Evolutionary conservation across 2,329 filamentous ascomycete species (phyloP).

Genomic region (Fusarium neocosmosporiellum): DNA sequence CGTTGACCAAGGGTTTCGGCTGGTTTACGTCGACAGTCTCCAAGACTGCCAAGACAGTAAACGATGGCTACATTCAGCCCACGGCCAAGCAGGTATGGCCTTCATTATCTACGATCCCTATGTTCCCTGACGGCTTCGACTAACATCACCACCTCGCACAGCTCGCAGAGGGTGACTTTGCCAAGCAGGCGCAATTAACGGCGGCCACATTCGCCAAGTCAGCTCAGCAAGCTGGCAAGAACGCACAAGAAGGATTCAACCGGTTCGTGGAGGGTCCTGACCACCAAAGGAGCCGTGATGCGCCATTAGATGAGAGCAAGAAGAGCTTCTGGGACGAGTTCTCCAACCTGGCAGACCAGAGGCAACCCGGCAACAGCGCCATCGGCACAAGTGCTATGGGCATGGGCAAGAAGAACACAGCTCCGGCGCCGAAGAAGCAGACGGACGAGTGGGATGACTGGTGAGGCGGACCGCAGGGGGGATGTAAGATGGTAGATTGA

Average conservation of each 20-base stretch:
- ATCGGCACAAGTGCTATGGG: slow-evolving; percentile 72
- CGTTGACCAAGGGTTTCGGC: slow-evolving; percentile 90
- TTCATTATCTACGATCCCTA: not conserved
- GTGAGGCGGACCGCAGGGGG: slow-evolving; percentile 49
- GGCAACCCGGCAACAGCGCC: slow-evolving; percentile 57
- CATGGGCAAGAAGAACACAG: slow-evolving; percentile 57
- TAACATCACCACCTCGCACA: slow-evolving; percentile 51
- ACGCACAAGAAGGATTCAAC: slow-evolving; percentile 82
- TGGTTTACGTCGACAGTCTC: slow-evolving; percentile 91
- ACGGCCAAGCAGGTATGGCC: slow-evolving; percentile 81
- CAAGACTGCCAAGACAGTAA: slow-evolving; percentile 91
- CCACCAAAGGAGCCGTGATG: slow-evolving; percentile 48
- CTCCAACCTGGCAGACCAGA: slow-evolving; percentile 73
- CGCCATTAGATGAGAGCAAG: slow-evolving; percentile 70
- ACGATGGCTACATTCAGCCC: slow-evolving; percentile 91
- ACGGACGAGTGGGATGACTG: slow-evolving; percentile 75
- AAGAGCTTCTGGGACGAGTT: slow-evolving; percentile 96
- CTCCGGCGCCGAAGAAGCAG: slow-evolving; percentile 54
- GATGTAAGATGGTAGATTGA: slow-evolving; percentile 7
- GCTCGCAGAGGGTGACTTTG: slow-evolving; percentile 84
- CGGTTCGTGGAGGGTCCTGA: slow-evolving; percentile 86
- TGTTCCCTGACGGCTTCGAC: slow-evolving; percentile 18
- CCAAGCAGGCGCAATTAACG: slow-evolving; percentile 71
- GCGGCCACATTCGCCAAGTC: slow-evolving; percentile 74
- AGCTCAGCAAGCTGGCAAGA: slow-evolving; percentile 76